Conservation (phyloP, 495 filamentous ascomycete species). For the Entonaema liquescens region DNA sequence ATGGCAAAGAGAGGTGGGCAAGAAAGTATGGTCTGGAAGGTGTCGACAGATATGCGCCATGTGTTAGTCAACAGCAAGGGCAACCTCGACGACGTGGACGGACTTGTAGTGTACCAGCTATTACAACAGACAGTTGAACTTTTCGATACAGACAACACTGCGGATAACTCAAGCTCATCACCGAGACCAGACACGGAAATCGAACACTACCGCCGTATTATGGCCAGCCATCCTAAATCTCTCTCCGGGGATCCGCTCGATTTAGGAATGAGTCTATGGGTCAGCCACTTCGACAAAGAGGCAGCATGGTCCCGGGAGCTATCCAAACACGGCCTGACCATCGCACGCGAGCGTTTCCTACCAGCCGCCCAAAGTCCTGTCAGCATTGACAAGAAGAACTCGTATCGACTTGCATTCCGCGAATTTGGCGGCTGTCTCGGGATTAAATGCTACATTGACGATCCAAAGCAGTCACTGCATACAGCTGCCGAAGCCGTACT, state of each 20-base stretch:
- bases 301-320: conserved; percentile 61
- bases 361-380: conserved; percentile 53
- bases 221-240: conserved; percentile 59
- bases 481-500: conserved; percentile 57
- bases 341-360: conserved; percentile 49
- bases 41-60: conserved; percentile 60
- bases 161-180: background rate
- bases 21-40: conserved; percentile 70
- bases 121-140: conserved; percentile 57
- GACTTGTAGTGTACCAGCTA: conserved; percentile 65
- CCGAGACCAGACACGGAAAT: conserved; percentile 61
- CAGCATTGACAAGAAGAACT: conserved; percentile 26
- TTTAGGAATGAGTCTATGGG: conserved; percentile 74
- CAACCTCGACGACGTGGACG: conserved; percentile 69
- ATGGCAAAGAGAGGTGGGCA: conserved; percentile 51
- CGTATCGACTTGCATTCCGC: conserved; percentile 65
- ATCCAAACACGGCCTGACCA: conserved; percentile 54
- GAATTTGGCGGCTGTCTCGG: conserved; percentile 71
- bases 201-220: conserved; percentile 65
- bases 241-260: conserved; percentile 66
- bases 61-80: conserved; percentile 65
- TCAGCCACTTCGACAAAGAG: conserved; percentile 63
- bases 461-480: conserved; percentile 49
- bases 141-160: conserved; percentile 36
- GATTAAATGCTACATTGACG: conserved; percentile 61